Base-by-base conservation (phyloP, 345 rosid genomes). In the Eucalyptus albens region DNA sequence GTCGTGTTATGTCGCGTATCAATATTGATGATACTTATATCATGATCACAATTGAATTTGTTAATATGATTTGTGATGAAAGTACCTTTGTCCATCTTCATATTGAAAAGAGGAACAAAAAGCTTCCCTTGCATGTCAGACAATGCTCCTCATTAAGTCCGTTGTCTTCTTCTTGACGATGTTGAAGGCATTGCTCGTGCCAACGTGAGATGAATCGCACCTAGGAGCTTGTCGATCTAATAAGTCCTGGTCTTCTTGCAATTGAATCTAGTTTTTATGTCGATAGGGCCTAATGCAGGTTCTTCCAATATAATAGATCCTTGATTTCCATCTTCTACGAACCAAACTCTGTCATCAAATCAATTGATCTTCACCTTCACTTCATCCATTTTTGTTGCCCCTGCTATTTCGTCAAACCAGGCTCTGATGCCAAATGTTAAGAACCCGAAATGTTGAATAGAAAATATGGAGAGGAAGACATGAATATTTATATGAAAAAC, bases 381-480 rank as follows among this genome's bases (percentile, higher is more conserved):
- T 65, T 65, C 3, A 0, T 65, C 72, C 37, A 7, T 15, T 14
- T 65, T 15, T 15, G 19, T 65, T 0, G 21, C 19, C 19, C 37
- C 72, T 0, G 3, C 72, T 15, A n/a, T 65, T n/a, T 15, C 0
- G 10, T 3, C 72, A n/a, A 65, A 65, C 21, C 5, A 65, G 3
- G 37, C 37, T 65, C 17, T n/a, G 9, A 15, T 29, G 4, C 33
- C n/a, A 29, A 27, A 27, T 62, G n/a, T 62, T 62, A 62, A 29
- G 33, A 27, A n/a, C 33, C 0, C 2, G 0, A n/a, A 65, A 14
- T 0, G 11, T 7, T 27, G 16, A 65, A n/a, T 10, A 65, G 72
- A 65, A 29, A n/a, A 65, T 13, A 29, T n/a, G 4, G 72, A n/a
- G 17, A n/a, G 2, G 19, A 65, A 7, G 37, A 65, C 37, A 65